phyloP scores from a whole-genome alignment of 2,329 filamentous ascomycete genomes.

The Calonectria naviculata region DNA sequence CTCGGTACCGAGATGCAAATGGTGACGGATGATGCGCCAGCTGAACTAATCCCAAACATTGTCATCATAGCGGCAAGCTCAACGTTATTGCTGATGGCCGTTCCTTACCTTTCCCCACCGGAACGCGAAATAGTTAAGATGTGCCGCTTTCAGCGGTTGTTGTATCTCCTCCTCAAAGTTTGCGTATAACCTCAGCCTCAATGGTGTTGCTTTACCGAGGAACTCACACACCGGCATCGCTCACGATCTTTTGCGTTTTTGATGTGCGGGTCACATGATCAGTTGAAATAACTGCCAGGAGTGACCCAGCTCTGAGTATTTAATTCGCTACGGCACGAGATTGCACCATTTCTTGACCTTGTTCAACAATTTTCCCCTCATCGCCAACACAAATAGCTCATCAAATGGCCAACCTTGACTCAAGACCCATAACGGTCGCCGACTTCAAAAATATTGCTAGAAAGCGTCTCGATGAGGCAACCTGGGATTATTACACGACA shows the following conservation, averaged over 20 bases:
- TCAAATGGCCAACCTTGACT: neutral
- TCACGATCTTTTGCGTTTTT: neutral
- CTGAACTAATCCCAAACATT: no score
- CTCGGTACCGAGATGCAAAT: no score
- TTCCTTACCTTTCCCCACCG: no score
- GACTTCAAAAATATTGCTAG: slow-evolving; percentile 25
- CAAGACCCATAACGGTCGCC: slow-evolving; percentile 26
- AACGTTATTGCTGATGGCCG: no score
- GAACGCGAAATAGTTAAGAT: no score
- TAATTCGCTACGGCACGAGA: neutral
- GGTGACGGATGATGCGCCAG: no score
- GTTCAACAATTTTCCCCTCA: neutral
- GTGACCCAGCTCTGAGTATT: neutral
- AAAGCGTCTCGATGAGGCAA: slow-evolving; percentile 20
- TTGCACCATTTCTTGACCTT: neutral
- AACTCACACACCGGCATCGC: neutral
- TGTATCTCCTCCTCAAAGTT: no score
- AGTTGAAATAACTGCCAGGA: neutral
- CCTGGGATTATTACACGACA: slow-evolving; percentile 37
- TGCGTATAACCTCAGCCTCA: no score
- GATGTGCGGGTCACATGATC: neutral
- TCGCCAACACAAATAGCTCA: neutral
- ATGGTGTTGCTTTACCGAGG: no score
- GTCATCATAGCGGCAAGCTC: no score
- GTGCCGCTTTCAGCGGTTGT: no score